A percentile compares a stretch with the other conserved stretches of the same genome.
Evolutionary conservation across 306 rosid species (phyloP).

Genomic region (Rosa multiflora): DNA sequence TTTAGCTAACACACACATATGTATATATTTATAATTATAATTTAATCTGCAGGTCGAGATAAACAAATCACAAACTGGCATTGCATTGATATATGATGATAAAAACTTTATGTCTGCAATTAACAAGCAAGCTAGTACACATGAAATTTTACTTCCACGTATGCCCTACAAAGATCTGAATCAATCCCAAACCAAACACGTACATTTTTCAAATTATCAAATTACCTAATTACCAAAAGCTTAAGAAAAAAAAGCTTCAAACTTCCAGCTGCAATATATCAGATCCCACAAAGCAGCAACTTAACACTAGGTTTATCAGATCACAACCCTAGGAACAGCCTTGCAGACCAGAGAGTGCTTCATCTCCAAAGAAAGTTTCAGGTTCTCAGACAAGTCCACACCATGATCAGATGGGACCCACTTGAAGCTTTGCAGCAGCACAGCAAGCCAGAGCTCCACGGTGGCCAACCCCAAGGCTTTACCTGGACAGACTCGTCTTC

Average conservation of each 20-base stretch:
- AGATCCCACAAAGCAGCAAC: not conserved
- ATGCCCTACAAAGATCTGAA: not conserved
- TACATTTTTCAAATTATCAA: not conserved
- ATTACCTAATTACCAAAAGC: not conserved
- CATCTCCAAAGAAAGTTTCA: conserved; percentile 87
- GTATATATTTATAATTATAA: too few species aligned
- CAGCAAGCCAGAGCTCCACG: conserved; percentile 73
- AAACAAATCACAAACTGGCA: conserved; percentile 2
- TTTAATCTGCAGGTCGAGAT: not conserved
- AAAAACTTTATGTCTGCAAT: not conserved
- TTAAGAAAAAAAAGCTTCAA: not conserved
- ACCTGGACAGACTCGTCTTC: conserved; percentile 81
- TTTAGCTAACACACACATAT: too few species aligned
- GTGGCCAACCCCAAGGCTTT: conserved; percentile 78
- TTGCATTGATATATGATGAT: conserved; percentile 1
- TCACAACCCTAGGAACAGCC: conserved; percentile 52
- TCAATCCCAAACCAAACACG: conserved; percentile 6
- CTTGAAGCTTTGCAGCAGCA: conserved; percentile 52
- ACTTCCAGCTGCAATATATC: not conserved
- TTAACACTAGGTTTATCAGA: not conserved
- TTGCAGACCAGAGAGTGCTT: conserved; percentile 57
- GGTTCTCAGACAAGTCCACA: conserved; percentile 53
- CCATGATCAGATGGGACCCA: conserved; percentile 36
- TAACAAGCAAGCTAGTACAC: not conserved
- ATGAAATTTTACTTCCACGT: not conserved